These are phyloP conservation scores for Cladobotryum protrusum DNA, from an alignment of 2,329 filamentous ascomycete species.

Conservation along the genomic window DNA sequence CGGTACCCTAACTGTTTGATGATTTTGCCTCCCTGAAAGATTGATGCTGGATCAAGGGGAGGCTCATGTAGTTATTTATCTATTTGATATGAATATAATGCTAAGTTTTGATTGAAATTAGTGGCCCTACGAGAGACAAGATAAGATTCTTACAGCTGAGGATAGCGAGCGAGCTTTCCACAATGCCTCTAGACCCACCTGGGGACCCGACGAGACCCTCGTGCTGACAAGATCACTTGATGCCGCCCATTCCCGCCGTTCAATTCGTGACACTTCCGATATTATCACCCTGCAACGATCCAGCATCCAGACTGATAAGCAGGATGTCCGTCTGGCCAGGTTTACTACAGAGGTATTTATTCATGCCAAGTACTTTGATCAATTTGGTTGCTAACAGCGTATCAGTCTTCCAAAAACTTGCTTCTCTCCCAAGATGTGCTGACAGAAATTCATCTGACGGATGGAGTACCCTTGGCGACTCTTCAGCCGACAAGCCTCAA, in stretches of 20 bases:
- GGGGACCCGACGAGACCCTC: constrained; percentile 68
- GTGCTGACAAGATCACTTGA: constrained; percentile 45
- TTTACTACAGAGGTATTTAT: constrained; percentile 48
- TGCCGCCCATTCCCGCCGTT: constrained; percentile 34
- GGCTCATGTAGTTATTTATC: constrained; percentile 29
- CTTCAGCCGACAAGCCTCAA: constrained; percentile 33
- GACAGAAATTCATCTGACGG: constrained; percentile 46
- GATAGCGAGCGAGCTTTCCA: constrained; percentile 63
- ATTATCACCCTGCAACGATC: constrained; percentile 29
- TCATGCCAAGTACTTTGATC: neutral
- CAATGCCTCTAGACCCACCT: constrained; percentile 68
- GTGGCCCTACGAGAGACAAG: constrained; percentile 81
- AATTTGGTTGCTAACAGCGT: constrained; percentile 13
- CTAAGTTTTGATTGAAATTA: constrained; percentile 49
- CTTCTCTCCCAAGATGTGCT: constrained; percentile 50
- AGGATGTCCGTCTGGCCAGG: constrained; percentile 59
- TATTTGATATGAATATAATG: constrained; percentile 30
- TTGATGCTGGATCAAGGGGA: constrained; percentile 20
- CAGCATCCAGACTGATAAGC: constrained; percentile 55
- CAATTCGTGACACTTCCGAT: constrained; percentile 20
- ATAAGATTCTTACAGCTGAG: constrained; percentile 62
- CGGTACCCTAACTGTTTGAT: constrained; percentile 52
- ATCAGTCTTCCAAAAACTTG: constrained; percentile 48
- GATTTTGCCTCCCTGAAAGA: constrained; percentile 15
- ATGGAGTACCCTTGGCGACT: constrained; percentile 55